These are phyloP conservation scores for Scedosporium dehoogii DNA, from an alignment of 2,329 filamentous ascomycete species.

Conservation along the genomic window DNA sequence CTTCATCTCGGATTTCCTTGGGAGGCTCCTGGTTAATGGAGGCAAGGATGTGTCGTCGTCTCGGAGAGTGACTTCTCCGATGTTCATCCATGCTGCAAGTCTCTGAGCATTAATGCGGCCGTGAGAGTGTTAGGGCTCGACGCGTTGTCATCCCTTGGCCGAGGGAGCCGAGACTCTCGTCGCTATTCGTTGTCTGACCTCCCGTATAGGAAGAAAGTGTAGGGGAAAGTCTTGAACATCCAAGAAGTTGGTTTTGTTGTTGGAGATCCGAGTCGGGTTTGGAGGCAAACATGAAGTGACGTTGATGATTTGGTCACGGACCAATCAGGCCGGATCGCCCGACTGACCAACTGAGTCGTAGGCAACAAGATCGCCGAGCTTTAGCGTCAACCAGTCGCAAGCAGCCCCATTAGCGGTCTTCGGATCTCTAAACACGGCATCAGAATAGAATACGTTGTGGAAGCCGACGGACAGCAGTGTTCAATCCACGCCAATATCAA, in stretches of 20 bases:
- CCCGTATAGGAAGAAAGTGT: not conserved
- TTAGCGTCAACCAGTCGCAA: not conserved
- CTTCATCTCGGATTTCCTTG: not conserved
- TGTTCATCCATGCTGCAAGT: constrained; percentile 3
- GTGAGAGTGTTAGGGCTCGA: not conserved
- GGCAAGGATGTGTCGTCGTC: constrained; percentile 37
- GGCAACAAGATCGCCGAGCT: not conserved
- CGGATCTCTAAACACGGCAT: not conserved
- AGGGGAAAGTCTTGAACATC: too few relatives aligned
- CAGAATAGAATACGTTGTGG: too few relatives aligned
- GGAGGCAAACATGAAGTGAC: not conserved
- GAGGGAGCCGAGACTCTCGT: not conserved
- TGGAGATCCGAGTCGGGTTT: not conserved
- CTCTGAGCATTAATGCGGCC: not conserved
- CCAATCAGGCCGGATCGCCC: not conserved
- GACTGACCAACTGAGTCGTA: not conserved
- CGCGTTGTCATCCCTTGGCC: too few relatives aligned
- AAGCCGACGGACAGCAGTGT: not conserved
- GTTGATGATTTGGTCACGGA: not conserved
- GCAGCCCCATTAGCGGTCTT: not conserved
- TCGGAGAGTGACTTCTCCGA: constrained; percentile 18
- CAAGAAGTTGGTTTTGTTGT: too few relatives aligned
- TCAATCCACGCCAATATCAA: too few relatives aligned
- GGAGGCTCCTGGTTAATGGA: constrained; percentile 31
- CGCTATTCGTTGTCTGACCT: not conserved